Evolutionary conservation across 495 filamentous ascomycete species (phyloP).

Genomic region (Penicillium parvum): DNA sequence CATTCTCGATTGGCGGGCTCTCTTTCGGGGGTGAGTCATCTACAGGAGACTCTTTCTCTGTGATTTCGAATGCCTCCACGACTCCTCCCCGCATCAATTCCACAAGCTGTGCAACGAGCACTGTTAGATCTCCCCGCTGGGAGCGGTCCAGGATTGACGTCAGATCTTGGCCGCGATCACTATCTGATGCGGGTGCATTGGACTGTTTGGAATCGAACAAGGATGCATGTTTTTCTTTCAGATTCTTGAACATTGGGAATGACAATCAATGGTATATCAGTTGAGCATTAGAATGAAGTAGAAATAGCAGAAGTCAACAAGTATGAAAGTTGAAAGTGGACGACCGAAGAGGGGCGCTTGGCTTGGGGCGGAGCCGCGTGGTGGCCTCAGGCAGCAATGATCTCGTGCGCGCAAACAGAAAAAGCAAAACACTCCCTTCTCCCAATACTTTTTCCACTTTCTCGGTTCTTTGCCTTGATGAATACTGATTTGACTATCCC

Average conservation of each 20-base stretch:
- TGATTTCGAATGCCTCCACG: conserved; percentile 36
- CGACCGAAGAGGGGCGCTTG: conserved; percentile 1
- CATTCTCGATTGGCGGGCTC: background rate
- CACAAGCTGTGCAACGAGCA: conserved; percentile 40
- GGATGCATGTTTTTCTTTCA: conserved; percentile 36
- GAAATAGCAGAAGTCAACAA: background rate
- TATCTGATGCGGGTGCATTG: conserved; percentile 16
- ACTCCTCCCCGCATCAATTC: conserved; percentile 43
- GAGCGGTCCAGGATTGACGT: conserved; percentile 47
- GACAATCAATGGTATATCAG: background rate
- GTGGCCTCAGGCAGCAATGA: conserved; percentile 3
- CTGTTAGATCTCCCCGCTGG: conserved; percentile 46
- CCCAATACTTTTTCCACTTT: background rate
- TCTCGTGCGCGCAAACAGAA: background rate
- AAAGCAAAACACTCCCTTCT: background rate
- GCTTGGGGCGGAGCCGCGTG: background rate
- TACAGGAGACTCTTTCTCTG: conserved; percentile 2
- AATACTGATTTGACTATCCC: too few species aligned
- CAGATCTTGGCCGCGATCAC: conserved; percentile 39
- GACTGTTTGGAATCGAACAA: conserved; percentile 31
- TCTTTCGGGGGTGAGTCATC: conserved; percentile 8
- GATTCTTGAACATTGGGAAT: conserved; percentile 34
- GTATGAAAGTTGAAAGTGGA: background rate
- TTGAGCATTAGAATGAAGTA: background rate
- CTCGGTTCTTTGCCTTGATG: too few species aligned